Conservation (phyloP, 768 basidiomycete species). For the Boletus rufocinnamomeus region DNA sequence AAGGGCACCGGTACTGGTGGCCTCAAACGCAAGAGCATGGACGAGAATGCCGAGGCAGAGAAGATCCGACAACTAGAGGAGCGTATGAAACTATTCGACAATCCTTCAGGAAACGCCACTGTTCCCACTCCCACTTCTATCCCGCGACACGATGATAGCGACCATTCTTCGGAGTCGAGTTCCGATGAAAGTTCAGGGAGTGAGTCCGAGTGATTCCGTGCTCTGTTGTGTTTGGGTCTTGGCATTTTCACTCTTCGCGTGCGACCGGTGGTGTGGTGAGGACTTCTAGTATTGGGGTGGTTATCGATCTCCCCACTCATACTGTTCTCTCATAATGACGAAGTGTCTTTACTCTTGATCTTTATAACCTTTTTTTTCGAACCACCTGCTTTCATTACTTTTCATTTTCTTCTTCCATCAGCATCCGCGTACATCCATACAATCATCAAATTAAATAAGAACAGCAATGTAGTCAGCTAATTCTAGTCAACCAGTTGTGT, state of each 20-base stretch:
- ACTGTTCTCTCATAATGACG: constrained; percentile 31
- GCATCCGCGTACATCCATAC: constrained; percentile 42
- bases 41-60: constrained; percentile 94
- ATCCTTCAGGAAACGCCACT: constrained; percentile 44
- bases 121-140: constrained; percentile 40
- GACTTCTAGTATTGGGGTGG: constrained; percentile 24
- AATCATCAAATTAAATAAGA: constrained; percentile 44
- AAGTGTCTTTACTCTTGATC: constrained; percentile 35
- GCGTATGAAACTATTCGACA: constrained; percentile 82
- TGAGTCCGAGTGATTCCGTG: constrained; percentile 67
- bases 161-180: constrained; percentile 79
- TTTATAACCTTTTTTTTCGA: constrained; percentile 37
- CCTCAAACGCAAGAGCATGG: constrained; percentile 93
- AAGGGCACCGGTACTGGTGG: constrained; percentile 89
- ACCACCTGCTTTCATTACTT: constrained; percentile 29
- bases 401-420: constrained; percentile 26
- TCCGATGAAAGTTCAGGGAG: constrained; percentile 81
- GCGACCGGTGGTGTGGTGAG: constrained; percentile 22
- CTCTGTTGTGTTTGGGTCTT: constrained; percentile 16
- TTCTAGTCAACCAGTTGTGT: constrained; percentile 33
- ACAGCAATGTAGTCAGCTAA: constrained; percentile 54
- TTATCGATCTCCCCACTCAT: constrained; percentile 22
- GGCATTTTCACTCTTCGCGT: constrained; percentile 17
- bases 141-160: constrained; percentile 50
- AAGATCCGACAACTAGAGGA: constrained; percentile 92